Conservation (phyloP, 768 basidiomycete species). For the Tricholomella constricta region DNA sequence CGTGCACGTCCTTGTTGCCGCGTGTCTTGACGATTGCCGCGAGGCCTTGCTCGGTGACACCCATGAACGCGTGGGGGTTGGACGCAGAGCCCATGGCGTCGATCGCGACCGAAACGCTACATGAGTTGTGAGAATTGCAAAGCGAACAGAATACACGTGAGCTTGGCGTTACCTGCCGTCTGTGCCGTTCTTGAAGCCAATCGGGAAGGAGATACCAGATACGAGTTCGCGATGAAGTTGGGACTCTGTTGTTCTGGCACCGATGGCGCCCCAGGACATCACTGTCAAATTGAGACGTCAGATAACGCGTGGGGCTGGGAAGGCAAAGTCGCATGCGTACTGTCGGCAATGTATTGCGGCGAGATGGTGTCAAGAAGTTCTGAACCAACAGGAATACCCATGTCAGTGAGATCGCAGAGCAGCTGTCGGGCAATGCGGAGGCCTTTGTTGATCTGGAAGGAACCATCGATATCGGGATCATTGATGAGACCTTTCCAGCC, state of each 20-base stretch:
- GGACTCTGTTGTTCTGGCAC: conserved; percentile 95
- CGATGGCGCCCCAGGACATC: conserved; percentile 93
- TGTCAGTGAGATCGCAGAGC: conserved; percentile 85
- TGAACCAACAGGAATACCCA: conserved; percentile 91
- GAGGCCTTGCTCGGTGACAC: conserved; percentile 82
- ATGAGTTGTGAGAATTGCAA: conserved; percentile 4
- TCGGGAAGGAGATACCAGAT: conserved; percentile 95
- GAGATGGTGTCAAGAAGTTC: conserved; percentile 83
- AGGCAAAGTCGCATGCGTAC: conserved; percentile 38
- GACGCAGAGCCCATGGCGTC: conserved; percentile 95
- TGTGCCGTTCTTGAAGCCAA: conserved; percentile 99
- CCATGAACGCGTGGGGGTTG: conserved; percentile 97
- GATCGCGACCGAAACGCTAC: conserved; percentile 82
- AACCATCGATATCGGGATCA: conserved; percentile 94
- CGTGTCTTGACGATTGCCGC: conserved; percentile 94
- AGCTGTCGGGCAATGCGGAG: conserved; percentile 85
- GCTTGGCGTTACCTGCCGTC: conserved; percentile 86
- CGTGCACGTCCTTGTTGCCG: conserved; percentile 87
- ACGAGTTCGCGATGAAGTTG: conserved; percentile 97
- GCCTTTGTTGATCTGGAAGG: conserved; percentile 97
- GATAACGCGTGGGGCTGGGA: background rate
- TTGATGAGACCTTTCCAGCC: conserved; percentile 97
- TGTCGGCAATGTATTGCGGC: conserved; percentile 83
- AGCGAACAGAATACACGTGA: background rate
- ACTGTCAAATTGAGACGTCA: conserved; percentile 37